phyloP scores from a whole-genome alignment of 169 alveolate genomes.

The Perkinsus chesapeaki region DNA sequence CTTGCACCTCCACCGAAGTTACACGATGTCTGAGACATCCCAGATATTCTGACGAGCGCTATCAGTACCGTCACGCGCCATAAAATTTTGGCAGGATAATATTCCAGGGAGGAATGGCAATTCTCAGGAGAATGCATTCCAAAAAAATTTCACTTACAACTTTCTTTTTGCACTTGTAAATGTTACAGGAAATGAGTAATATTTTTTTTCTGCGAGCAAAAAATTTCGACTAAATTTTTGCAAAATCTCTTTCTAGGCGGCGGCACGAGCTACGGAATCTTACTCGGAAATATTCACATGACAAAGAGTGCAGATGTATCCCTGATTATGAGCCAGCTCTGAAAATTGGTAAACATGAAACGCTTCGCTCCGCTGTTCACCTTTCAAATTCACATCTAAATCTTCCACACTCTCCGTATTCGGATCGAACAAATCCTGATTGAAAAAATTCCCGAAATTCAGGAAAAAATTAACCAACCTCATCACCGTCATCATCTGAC shows the following conservation, averaged over 20 bases:
- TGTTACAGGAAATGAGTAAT: too few species aligned
- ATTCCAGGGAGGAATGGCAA: too few species aligned
- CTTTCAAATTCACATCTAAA: not conserved
- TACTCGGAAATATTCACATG: not conserved
- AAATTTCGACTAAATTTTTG: too few species aligned
- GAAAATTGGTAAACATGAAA: not conserved
- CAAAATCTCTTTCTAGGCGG: not conserved
- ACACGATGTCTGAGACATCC: too few species aligned
- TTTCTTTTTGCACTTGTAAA: too few species aligned
- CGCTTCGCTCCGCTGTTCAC: not conserved
- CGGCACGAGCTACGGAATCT: not conserved
- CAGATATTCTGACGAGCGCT: too few species aligned
- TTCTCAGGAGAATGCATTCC: too few species aligned
- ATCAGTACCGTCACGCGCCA: too few species aligned
- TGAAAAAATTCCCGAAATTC: not conserved
- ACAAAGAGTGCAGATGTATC: not conserved
- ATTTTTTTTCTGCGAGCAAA: too few species aligned
- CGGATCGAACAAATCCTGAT: not conserved
- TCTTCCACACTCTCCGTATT: not conserved
- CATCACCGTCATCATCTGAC: not conserved
- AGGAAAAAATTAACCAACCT: not conserved
- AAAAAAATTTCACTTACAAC: too few species aligned
- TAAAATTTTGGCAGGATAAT: too few species aligned
- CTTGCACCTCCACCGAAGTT: too few species aligned
- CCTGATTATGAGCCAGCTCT: not conserved